A percentile compares a stretch with the other conserved stretches of the same genome.
Evolutionary conservation across 2,329 filamentous ascomycete species (phyloP).

Genomic region (Penicillium fuscoglaucum): DNA sequence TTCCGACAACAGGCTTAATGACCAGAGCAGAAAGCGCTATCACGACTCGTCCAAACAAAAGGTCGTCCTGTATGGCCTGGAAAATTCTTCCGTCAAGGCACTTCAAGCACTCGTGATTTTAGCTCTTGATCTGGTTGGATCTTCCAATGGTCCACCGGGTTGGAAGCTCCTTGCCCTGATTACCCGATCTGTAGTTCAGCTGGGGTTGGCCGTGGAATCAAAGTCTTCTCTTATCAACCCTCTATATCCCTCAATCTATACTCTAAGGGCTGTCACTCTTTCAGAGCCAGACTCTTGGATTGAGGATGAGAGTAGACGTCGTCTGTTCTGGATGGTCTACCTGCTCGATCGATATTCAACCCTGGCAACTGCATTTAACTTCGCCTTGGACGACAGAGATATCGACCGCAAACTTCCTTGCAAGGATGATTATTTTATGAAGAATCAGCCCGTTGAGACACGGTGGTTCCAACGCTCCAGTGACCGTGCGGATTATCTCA

Average conservation of each 20-base stretch:
- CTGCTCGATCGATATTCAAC: slow-evolving; percentile 87
- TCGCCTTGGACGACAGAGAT: slow-evolving; percentile 83
- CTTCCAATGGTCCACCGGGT: slow-evolving; percentile 83
- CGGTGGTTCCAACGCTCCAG: slow-evolving; percentile 68
- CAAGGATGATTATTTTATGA: slow-evolving; percentile 80
- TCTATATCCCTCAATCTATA: slow-evolving; percentile 82
- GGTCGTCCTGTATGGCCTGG: slow-evolving; percentile 81
- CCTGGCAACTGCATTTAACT: slow-evolving; percentile 87
- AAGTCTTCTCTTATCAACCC: slow-evolving; percentile 78
- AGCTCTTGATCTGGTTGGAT: slow-evolving; percentile 79
- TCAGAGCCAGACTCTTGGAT: slow-evolving; percentile 82
- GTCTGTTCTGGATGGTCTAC: slow-evolving; percentile 94
- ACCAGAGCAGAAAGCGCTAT: slow-evolving; percentile 71
- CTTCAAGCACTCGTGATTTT: slow-evolving; percentile 85
- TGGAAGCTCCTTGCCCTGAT: slow-evolving; percentile 92
- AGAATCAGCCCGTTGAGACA: slow-evolving; percentile 81
- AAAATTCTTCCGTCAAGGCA: slow-evolving; percentile 85
- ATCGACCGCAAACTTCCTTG: slow-evolving; percentile 86
- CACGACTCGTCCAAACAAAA: slow-evolving; percentile 80
- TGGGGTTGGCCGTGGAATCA: slow-evolving; percentile 80
- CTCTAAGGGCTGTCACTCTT: slow-evolving; percentile 77
- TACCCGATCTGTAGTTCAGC: slow-evolving; percentile 81
- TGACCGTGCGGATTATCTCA: slow-evolving; percentile 61
- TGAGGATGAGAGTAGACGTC: slow-evolving; percentile 80
- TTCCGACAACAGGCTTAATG: slow-evolving; percentile 70